Evolutionary conservation across 108 stramenopile species (phyloP), one percentile per base, ranked within the genome.

Genomic region (Skeletonema marinoi): DNA sequence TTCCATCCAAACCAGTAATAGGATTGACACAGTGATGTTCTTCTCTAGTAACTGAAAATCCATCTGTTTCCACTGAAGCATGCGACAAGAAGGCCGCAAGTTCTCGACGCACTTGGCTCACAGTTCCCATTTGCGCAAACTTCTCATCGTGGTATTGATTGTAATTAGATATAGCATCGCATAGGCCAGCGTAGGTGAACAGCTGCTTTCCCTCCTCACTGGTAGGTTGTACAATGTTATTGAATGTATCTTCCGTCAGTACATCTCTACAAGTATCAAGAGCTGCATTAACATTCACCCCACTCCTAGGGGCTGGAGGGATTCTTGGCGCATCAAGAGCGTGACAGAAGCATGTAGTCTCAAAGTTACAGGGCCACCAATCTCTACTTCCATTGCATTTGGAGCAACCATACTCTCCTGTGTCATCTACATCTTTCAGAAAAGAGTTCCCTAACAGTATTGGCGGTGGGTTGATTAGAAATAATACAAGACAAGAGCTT

Each of bases 281-380:
- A 29, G 73, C 66, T 12, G 77, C 63, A 42, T 83, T 73, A n/a
- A 54, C 32, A n/a, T 33, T 41, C 59, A 69, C 31, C 3, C 61
- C 61, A 8, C 76, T 74, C 59, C 51, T 56, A 3, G 82, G 82
- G 8, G 82, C 82, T 17, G 82, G 82, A 30, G 82, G 82, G n/a
- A 83, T 39, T 25, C 73, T 66, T 2, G 82, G 76, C 17, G 67
- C 50, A 8, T 35, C 68, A 3, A 63, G 63, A 14, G 56, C 32
- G 19, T 64, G 48, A 38, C 82, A 83, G 30, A 60, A 78, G 32
- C 82, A 83, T n/a, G 77, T 50, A 1, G 82, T 83, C 54, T 83
- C 82, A 42, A 83, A 83, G 21, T 83, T 83, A 33, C 82, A 83
- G 3, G 82, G 82, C 82, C 82, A 83, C 68, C 68, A 83, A 51